A percentile compares a stretch with the other conserved stretches of the same genome.
phyloP scores from a whole-genome alignment of 345 rosid species.

The Camelina laxa region DNA sequence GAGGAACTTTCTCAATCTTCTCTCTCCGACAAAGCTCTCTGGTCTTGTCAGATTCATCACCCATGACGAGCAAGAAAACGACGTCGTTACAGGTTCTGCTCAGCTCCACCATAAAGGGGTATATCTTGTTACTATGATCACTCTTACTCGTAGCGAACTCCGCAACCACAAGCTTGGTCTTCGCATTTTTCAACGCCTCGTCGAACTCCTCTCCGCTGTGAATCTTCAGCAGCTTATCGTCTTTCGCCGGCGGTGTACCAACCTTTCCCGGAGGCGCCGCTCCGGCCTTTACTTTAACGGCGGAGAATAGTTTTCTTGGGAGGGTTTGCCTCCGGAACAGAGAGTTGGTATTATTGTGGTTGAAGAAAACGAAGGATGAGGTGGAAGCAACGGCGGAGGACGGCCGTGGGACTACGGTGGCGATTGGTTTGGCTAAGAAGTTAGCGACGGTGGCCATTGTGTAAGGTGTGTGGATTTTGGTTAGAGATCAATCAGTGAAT shows the following conservation, averaged over 20 bases:
- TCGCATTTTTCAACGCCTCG: constrained; percentile 64
- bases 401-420: constrained; percentile 36
- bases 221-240: constrained; percentile 67
- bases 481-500: constrained; percentile 38
- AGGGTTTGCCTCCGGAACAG: background rate
- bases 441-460: constrained; percentile 53
- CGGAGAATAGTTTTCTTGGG: constrained; percentile 9
- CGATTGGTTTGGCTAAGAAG: constrained; percentile 57
- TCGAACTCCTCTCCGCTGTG: constrained; percentile 80
- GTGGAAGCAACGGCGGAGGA: constrained; percentile 30
- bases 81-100: constrained; percentile 88
- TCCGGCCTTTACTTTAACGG: constrained; percentile 51
- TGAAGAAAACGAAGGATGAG: constrained; percentile 37
- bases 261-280: constrained; percentile 55
- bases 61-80: constrained; percentile 76
- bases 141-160: constrained; percentile 72
- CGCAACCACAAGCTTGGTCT: constrained; percentile 76
- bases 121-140: constrained; percentile 57
- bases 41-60: constrained; percentile 85
- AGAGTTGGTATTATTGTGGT: constrained; percentile 17
- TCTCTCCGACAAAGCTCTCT: constrained; percentile 76
- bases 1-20: constrained; percentile 76
- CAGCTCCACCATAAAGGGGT: constrained; percentile 87
- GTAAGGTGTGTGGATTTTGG: constrained; percentile 23
- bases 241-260: constrained; percentile 43